These are phyloP conservation scores for Pichia deserticola DNA, from an alignment of 805 yeast genomes.

Conservation along the genomic window DNA sequence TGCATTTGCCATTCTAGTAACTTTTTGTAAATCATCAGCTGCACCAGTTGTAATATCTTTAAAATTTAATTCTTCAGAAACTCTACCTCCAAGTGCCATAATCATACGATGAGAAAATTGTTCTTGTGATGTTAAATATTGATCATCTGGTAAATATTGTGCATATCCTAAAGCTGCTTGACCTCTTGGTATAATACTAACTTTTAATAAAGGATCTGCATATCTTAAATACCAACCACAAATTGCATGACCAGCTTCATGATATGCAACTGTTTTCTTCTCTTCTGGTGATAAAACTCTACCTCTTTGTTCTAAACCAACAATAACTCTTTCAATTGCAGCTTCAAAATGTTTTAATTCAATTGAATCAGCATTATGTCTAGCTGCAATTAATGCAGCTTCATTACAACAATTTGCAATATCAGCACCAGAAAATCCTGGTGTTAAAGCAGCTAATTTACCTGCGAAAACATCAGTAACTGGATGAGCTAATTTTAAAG, in stretches of 20 bases:
- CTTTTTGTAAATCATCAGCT: slow-evolving; percentile 92
- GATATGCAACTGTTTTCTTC: slow-evolving; percentile 87
- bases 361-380: slow-evolving; percentile 66
- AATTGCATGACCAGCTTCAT: slow-evolving; percentile 98
- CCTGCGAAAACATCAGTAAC: slow-evolving; percentile 62
- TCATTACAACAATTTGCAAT: slow-evolving; percentile 96
- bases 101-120: slow-evolving; percentile 77
- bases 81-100: slow-evolving; percentile 97
- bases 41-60: slow-evolving; percentile 94
- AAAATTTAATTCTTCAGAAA: slow-evolving; percentile 89
- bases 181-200: slow-evolving; percentile 94
- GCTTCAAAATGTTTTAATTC: slow-evolving; percentile 79
- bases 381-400: slow-evolving; percentile 94
- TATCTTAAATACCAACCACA: slow-evolving; percentile 92
- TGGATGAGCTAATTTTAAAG: slow-evolving; percentile 50
- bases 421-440: slow-evolving; percentile 98
- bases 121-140: slow-evolving; percentile 71
- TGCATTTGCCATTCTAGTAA: slow-evolving; percentile 83
- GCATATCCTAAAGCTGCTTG: slow-evolving; percentile 97
- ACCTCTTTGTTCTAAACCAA: slow-evolving; percentile 89
- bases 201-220: slow-evolving; percentile 93
- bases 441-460: slow-evolving; percentile 89
- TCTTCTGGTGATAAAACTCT: slow-evolving; percentile 80
- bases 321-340: slow-evolving; percentile 96
- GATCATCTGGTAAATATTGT: slow-evolving; percentile 91